These are phyloP conservation scores for Fusarium lateritium DNA, from an alignment of 2,329 filamentous ascomycete species.

Conservation along the genomic window DNA sequence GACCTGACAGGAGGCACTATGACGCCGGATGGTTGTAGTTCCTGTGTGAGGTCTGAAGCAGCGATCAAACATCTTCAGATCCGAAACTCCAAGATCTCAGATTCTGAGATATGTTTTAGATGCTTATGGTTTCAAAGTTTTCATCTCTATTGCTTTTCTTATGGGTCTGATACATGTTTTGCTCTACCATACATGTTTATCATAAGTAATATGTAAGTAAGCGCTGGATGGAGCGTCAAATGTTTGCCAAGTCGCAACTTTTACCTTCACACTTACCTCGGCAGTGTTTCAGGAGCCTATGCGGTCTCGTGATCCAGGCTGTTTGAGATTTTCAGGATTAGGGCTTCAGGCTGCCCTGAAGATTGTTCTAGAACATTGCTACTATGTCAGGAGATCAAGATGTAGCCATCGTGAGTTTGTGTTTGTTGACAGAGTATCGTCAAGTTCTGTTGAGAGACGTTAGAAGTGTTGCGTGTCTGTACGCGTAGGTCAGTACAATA, in stretches of 20 bases:
- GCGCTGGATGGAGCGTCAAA: conserved; percentile 19
- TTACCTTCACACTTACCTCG: conserved; percentile 17
- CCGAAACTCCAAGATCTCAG: conserved; percentile 41
- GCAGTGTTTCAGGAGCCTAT: conserved; percentile 38
- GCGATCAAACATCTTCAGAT: conserved; percentile 44
- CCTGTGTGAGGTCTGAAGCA: conserved; percentile 48
- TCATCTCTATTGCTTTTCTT: conserved; percentile 8
- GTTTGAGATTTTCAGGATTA: conserved; percentile 12
- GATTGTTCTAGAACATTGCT: conserved; percentile 31
- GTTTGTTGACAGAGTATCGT: neutral
- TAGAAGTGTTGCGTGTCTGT: conserved; percentile 2
- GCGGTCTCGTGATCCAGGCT: conserved; percentile 20
- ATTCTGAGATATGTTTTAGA: conserved; percentile 39
- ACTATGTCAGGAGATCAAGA: conserved; percentile 5
- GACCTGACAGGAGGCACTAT: conserved; percentile 36
- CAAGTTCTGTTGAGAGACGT: neutral
- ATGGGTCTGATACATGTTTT: neutral
- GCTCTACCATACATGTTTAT: neutral
- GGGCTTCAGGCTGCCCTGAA: conserved; percentile 27
- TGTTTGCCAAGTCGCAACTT: conserved; percentile 37
- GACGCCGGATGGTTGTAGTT: conserved; percentile 43
- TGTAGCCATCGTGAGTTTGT: conserved; percentile 19
- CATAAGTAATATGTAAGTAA: neutral
- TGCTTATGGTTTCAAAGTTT: conserved; percentile 23
- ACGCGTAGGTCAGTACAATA: neutral